Base-by-base conservation (phyloP, 768 basidiomycete species). In the Russula sp. region DNA sequence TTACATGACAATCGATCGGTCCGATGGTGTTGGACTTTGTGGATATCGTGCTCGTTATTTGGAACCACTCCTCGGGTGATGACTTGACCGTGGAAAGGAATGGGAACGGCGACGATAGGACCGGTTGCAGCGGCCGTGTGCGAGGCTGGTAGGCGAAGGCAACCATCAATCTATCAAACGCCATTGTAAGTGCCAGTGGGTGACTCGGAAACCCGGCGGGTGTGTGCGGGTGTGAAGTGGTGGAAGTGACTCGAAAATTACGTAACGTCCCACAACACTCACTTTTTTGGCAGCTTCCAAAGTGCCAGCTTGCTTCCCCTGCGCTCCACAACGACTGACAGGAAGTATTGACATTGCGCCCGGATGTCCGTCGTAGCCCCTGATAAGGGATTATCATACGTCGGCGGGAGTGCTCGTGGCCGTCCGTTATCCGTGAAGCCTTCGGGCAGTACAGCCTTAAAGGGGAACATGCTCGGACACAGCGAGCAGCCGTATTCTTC, bases 11-110 rank as follows among this genome's bases (percentile, higher is more conserved):
- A 61, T 82, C 73, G 4, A 83, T 73, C 20, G 80, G 79, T 18
- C 75, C 71, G 22, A 79, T 57, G 11, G 69, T 64, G 1, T 2
- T 68, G 22, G 71, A 65, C 20, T 77, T 75, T 32, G 77, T 76
- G 50, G 77, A 72, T 69, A 87, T 71, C n/a, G 72, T 71, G 32
- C 79, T 77, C 14, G 76, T 73, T 8, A 79, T 71, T 81, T 87
- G 70, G 73, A 77, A 73, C 85, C 86, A 89, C 70, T 89, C 88
- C 70, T 87, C 87, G 9, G 88, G 87, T 4, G 79, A 76, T 0
- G 78, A 75, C 71, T 88, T 88, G 61, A 89, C 72, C 3, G 81
- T 80, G 0, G 81, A 80, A 64, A 86, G 78, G 70, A 89, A 85
- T 28, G 79, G 74, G 0, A 79, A 75, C 14, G 74, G 74, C 4